Conservation (phyloP, 2,329 filamentous ascomycete species). For the Diaporthe velutina region DNA sequence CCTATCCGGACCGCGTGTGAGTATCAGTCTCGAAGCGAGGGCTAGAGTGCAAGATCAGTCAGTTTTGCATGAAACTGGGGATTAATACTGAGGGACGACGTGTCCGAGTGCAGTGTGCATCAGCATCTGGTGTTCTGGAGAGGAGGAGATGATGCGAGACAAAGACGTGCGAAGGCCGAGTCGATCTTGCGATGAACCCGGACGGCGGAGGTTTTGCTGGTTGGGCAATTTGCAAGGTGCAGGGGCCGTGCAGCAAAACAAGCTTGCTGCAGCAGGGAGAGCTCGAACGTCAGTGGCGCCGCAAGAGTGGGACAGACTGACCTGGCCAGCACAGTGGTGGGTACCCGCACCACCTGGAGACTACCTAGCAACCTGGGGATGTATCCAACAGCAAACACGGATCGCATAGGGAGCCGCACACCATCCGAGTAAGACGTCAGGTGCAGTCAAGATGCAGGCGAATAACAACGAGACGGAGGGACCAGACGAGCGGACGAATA, state of each 20-base stretch:
- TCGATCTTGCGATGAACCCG: constrained; percentile 33
- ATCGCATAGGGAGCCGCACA: constrained; percentile 11
- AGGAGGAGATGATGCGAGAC: constrained; percentile 11
- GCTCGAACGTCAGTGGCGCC: constrained; percentile 39
- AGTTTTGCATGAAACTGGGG: not conserved
- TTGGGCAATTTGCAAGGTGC: constrained; percentile 25
- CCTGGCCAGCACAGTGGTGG: not conserved
- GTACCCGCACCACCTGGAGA: not conserved
- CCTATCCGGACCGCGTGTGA: not conserved
- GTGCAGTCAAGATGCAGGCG: not conserved
- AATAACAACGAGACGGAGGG: not conserved
- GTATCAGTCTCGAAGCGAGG: not conserved
- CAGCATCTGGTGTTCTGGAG: not conserved
- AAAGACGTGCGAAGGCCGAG: constrained; percentile 20
- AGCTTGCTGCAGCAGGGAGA: constrained; percentile 33
- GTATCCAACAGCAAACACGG: constrained; percentile 14
- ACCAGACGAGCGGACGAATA: not conserved
- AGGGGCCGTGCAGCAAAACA: constrained; percentile 32
- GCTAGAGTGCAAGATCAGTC: not conserved
- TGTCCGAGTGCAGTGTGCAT: not conserved
- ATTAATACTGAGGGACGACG: constrained; percentile 3
- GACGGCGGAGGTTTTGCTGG: constrained; percentile 20
- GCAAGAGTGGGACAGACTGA: constrained; percentile 28
- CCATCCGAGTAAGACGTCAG: not conserved
- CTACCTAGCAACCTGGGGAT: no score